Evolutionary conservation across 805 yeast species (phyloP).

Genomic region (Suhomyces emberorum): DNA sequence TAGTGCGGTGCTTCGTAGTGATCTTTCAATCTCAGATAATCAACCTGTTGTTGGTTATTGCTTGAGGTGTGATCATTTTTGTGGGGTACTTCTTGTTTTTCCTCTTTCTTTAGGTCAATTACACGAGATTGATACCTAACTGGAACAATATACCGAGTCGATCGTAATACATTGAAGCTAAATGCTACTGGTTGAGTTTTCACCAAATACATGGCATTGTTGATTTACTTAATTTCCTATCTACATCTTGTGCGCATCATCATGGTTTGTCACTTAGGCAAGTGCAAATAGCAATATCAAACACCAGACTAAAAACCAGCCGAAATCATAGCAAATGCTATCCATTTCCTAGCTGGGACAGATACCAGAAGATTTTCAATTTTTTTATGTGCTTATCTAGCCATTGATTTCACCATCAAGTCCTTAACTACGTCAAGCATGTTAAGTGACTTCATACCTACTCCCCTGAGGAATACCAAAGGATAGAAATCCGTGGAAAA

Average conservation of each 20-base stretch:
- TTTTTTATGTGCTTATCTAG: too few relatives aligned
- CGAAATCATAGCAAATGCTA: too few relatives aligned
- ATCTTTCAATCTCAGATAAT: constrained; percentile 20
- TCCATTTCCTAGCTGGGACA: too few relatives aligned
- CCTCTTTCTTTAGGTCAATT: neutral
- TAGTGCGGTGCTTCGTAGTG: constrained; percentile 56
- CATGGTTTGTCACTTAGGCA: too few relatives aligned
- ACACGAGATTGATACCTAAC: neutral
- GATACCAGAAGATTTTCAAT: too few relatives aligned
- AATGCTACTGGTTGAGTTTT: neutral
- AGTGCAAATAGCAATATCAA: too few relatives aligned
- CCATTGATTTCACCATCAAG: constrained; percentile 51
- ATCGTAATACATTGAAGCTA: neutral
- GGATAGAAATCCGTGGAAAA: constrained; percentile 74
- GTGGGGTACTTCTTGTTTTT: neutral
- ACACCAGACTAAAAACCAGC: too few relatives aligned
- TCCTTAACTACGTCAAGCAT: constrained; percentile 63
- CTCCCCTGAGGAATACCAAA: constrained; percentile 66
- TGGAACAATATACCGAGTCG: neutral
- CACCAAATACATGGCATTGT: neutral
- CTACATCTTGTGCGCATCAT: too few relatives aligned
- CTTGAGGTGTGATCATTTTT: too few relatives aligned
- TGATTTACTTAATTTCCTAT: too few relatives aligned
- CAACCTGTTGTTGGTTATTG: neutral
- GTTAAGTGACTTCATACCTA: constrained; percentile 73